A percentile compares a stretch with the other conserved stretches of the same genome.
These are phyloP conservation scores for Bonia amplexicaulis DNA, from an alignment of 176 grass and related monocot genomes.

Conservation along the genomic window DNA sequence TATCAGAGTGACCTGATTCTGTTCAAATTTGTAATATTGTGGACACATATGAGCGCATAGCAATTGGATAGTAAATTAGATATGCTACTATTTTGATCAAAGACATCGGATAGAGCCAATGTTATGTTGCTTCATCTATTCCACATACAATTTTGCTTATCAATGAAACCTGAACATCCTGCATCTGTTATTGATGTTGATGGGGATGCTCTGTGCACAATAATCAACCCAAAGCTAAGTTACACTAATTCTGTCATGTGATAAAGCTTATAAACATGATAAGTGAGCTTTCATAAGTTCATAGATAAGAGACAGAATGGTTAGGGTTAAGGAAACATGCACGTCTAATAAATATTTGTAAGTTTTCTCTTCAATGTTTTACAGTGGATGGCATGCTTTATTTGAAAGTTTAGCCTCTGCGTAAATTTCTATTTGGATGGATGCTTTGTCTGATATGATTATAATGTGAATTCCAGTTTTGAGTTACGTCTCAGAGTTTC, in stretches of 20 bases:
- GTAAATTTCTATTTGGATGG: background rate
- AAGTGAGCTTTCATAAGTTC: background rate
- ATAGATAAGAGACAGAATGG: background rate
- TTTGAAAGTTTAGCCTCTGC: background rate
- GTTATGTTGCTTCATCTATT: slow-evolving; percentile 5
- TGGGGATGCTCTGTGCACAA: background rate
- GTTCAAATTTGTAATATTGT: background rate
- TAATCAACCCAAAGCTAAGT: background rate
- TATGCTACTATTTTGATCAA: background rate
- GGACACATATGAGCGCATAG: background rate
- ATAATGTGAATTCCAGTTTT: slow-evolving; percentile 54
- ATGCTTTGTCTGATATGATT: slow-evolving; percentile 2
- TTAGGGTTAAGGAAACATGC: background rate
- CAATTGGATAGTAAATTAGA: background rate
- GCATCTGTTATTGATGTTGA: background rate
- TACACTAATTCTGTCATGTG: background rate
- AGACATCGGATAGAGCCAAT: background rate
- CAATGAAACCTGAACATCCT: background rate
- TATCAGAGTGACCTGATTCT: background rate
- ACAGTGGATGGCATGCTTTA: background rate
- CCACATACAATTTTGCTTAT: background rate
- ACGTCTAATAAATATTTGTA: background rate
- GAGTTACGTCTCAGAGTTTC: slow-evolving; percentile 82
- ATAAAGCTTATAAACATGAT: background rate
- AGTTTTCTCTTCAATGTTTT: background rate